Percentiles rank a stretch among this genome's conserved stretches.
Evolutionary conservation across 192 early-diverging fungal genomes (phyloP).

Genomic region (Umbelopsis ramanniana): DNA sequence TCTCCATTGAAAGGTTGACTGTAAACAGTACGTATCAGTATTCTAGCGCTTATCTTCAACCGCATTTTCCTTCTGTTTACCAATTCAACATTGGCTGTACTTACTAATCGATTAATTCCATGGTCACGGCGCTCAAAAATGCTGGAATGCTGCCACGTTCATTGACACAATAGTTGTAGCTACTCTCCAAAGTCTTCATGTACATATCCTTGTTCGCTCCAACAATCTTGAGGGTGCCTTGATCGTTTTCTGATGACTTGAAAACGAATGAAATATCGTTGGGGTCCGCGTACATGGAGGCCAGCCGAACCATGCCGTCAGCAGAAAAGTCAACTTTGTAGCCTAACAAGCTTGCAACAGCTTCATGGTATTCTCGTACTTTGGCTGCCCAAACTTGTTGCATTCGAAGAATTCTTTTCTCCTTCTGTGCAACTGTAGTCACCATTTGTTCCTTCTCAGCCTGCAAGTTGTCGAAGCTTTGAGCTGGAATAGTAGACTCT

Average conservation of each 20-base stretch:
- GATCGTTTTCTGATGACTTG: conserved; percentile 64
- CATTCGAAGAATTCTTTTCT: conserved; percentile 68
- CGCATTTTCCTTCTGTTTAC: background rate
- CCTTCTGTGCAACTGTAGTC: conserved; percentile 60
- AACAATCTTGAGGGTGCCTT: conserved; percentile 67
- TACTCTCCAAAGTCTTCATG: conserved; percentile 56
- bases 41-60: background rate
- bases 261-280: conserved; percentile 77
- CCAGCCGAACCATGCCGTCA: conserved; percentile 76
- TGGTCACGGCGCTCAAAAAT: conserved; percentile 77
- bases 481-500: conserved; percentile 45
- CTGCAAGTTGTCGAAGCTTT: conserved; percentile 61
- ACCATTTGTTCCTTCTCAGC: conserved; percentile 58
- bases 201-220: conserved; percentile 71
- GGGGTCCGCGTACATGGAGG: conserved; percentile 66
- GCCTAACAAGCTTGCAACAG: conserved; percentile 73
- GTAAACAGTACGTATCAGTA: background rate
- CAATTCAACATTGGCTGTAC: background rate
- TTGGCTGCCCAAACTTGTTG: conserved; percentile 73
- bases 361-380: conserved; percentile 74
- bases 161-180: conserved; percentile 69
- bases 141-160: conserved; percentile 79
- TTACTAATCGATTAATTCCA: conserved; percentile 65
- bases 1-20: background rate
- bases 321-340: conserved; percentile 69